Base-by-base conservation (phyloP, 495 filamentous ascomycete species). In the Neurospora sp. region DNA sequence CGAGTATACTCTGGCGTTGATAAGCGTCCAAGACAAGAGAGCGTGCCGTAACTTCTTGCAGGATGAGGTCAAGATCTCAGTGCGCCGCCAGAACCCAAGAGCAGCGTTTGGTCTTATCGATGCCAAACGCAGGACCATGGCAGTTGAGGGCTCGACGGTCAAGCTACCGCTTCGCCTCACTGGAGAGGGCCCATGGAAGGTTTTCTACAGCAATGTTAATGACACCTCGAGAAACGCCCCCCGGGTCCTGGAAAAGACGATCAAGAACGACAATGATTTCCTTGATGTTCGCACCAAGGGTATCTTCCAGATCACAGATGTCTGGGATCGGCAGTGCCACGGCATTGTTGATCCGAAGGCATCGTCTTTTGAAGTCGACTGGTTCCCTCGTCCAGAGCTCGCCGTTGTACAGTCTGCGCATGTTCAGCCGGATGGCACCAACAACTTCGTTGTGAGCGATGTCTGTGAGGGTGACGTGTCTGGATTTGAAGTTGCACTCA, bases 381-480 rank as follows among this genome's bases (percentile, higher is more conserved):
- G 94, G 94, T 91, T 94, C 72, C 86, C 92, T 37, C 87, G 94
- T 41, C 96, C 96, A 8, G 85, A 90, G 70, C 86, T 98, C 41
- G 86, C 85, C 35, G 80, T 96, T 20, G 79, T 90, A 1, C 88
- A 91, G 72, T 90, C 88, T 42, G 84, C 89, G 7, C 83, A 87
- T 38, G 83, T 94, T 14, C 66, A 79, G 77, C 81, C 76, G 37
- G 86, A 80, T 71, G 82, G 82, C 44, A 18, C 54, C 27, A 66
- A 66, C 27, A 86, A 83, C 72, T 93, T 85, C 78, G 78, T 89
- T 74, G 93, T 95, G 80, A 86, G 88, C n/a, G 90, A 92, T 75
- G 90, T 99, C 71, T 99, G 96, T 77, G 93, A 99, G 82, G 95
- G 96, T 20, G 95, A 98, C 70, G 91, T 95, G 74, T 95, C 97